Evolutionary conservation across 257 asterid species (phyloP), one percentile per base, ranked within the genome.

Genomic region (Ilex aquifolium): DNA sequence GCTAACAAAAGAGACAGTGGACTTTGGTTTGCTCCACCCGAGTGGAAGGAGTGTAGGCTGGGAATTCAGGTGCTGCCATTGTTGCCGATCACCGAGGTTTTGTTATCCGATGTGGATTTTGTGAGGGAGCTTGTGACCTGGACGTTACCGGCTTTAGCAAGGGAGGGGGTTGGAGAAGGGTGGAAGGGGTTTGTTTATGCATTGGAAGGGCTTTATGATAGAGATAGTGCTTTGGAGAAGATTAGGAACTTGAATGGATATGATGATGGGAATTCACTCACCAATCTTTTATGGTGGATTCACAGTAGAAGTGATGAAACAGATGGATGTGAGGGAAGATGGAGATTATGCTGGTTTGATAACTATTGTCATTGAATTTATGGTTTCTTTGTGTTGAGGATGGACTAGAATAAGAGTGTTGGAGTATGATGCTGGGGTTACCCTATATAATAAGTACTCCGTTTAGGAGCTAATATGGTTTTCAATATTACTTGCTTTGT

Each of bases 151-250:
- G 95, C 95, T 0, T 64, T 89, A 75, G 77, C 42, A 1, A 79
- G 97, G 80, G 91, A 80, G 63, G 98, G 97, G 7, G 97, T 87
- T 14, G 97, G 89, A 31, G 99, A 92, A 72, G 97, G 97, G 46
- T 92, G 99, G 99, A 89, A 87, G 71, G 99, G 97, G 4, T 92
- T 87, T 60, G 63, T 80, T 69, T 87, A 82, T 67, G 93, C 95
- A 1, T 68, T 92, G 81, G 85, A 85, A 69, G 99, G 88, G 57
- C 65, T 83, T 57, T 92, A 87, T 32, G 97, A 89, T 52, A 77
- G 66, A 58, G 76, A 73, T 53, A 79, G 72, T 0, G 97, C 94
- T 8, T 3, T 89, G 13, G 72, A 53, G 21, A 83, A 79, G 40
- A 76, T 86, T 16, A 63, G 79, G 80, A 74, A 44, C 30, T 72